Conservation (phyloP, 768 basidiomycete genomes). For the Kwoniella botswanensis region DNA sequence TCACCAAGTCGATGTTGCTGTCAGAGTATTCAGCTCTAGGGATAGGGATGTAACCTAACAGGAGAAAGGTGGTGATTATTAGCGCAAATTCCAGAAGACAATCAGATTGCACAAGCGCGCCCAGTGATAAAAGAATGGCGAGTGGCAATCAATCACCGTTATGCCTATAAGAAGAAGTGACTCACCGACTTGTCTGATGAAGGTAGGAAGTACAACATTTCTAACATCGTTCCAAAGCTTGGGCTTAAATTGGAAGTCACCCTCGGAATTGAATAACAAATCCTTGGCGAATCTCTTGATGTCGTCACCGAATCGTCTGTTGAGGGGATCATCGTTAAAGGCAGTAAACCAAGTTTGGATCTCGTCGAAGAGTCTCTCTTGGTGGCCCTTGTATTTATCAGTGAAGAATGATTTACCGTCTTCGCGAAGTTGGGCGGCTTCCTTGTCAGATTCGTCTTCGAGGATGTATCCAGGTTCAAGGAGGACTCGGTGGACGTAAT, state of each 20-base stretch:
- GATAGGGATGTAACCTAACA: conserved; percentile 68
- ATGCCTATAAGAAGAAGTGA: not conserved
- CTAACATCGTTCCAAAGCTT: conserved; percentile 85
- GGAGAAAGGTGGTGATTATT: not conserved
- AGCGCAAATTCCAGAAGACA: not conserved
- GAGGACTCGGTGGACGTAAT: conserved; percentile 73
- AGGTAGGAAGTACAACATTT: conserved; percentile 75
- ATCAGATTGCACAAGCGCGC: not conserved
- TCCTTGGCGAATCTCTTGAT: conserved; percentile 76
- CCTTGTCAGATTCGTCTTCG: conserved; percentile 72
- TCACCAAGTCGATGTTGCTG: conserved; percentile 80
- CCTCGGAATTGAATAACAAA: conserved; percentile 70
- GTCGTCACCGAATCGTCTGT: conserved; percentile 79
- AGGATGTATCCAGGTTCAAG: conserved; percentile 84
- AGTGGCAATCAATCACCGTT: not conserved
- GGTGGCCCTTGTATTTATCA: conserved; percentile 72
- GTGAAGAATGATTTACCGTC: conserved; percentile 79
- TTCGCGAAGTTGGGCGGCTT: conserved; percentile 70
- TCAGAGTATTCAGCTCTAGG: conserved; percentile 94
- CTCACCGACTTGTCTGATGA: conserved; percentile 70
- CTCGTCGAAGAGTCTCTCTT: conserved; percentile 76
- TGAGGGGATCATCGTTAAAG: conserved; percentile 82
- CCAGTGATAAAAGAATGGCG: not conserved
- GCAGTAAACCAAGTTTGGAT: conserved; percentile 79
- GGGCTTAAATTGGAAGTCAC: conserved; percentile 84